Base-by-base conservation (phyloP, 805 yeast species). In the Metschnikowia lochheadii region DNA sequence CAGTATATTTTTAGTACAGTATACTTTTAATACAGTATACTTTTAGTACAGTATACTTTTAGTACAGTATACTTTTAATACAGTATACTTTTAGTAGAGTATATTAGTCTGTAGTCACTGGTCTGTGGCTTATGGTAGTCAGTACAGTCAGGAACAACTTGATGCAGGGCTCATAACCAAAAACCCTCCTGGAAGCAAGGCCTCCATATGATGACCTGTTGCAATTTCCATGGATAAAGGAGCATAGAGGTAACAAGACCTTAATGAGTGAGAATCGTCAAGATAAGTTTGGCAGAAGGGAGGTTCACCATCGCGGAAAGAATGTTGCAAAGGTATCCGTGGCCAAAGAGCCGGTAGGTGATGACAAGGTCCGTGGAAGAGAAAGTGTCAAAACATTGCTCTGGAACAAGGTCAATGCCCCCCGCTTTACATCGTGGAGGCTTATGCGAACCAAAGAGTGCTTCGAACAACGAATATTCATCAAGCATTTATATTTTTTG, bases 181-280 rank as follows among this genome's bases (percentile, higher is more conserved):
- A 69, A 79, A 80, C 49, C 96, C 98, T n/a, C n/a, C n/a, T n/a
- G 1, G 80, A 81, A 29, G 72, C 80, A 53, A 80, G 99, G 58
- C 97, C 97, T 15, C 80, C 84, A 2, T 94, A 94, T 65, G 79
- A 82, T 1, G 79, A 84, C 47, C 76, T 94, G 49, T 70, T 91
- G 49, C 73, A 79, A 34, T 96, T 89, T 63, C 94, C 94, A 3
- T 94, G 99, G 98, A 70, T 94, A 52, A 64, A 72, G 29, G 77
- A 75, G 55, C 77, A 78, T 58, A 63, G 76, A 47, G 72, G 75
- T 7, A 56, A 54, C 39, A 66, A 67, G 20, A 68, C 70, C 17
- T 62, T 72, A 54, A 52, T 52, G 48, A 68, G 58, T 33, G 65
- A 58, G n/a, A 33, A 56, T 64, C 49, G 73, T 72, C 20, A 62